A percentile compares a stretch with the other conserved stretches of the same genome.
Conservation (phyloP, 352 stramenopile species). For the Globisporangium apiculatum region DNA sequence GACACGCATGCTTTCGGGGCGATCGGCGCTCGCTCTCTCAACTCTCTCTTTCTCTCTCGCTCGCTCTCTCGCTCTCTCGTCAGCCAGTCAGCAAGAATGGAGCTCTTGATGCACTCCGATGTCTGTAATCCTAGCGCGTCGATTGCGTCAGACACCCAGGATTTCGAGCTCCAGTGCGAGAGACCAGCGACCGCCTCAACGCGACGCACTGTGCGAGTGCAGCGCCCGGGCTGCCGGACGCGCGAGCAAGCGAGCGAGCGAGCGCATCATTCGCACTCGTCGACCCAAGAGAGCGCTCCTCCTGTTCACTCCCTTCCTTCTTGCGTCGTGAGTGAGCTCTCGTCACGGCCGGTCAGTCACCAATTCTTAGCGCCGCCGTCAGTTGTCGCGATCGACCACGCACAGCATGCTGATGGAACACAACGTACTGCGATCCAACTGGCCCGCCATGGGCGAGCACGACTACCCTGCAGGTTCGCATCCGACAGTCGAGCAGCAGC, state of each 20-base stretch:
- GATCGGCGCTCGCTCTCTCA: neutral
- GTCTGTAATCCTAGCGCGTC: neutral
- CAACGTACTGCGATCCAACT: conserved; percentile 14
- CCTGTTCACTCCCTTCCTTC: neutral
- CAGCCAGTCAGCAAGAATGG: neutral
- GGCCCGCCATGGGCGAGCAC: conserved; percentile 10
- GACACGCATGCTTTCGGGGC: neutral
- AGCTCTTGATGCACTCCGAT: neutral
- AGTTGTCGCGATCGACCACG: neutral
- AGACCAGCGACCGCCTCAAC: neutral
- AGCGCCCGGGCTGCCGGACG: neutral
- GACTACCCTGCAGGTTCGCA: conserved; percentile 10
- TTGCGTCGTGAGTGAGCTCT: too few species aligned
- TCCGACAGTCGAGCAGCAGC: conserved; percentile 14
- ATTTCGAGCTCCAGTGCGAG: neutral
- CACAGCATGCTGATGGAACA: conserved; percentile 15
- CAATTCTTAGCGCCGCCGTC: neutral
- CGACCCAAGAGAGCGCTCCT: neutral
- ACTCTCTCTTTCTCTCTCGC: neutral
- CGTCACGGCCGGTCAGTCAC: neutral
- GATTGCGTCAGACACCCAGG: neutral
- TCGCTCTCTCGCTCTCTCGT: neutral
- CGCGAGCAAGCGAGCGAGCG: neutral
- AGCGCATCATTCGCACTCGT: neutral
- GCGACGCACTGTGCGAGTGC: neutral